Conservation (phyloP, 768 basidiomycete species). For the Dentipellis sp. region DNA sequence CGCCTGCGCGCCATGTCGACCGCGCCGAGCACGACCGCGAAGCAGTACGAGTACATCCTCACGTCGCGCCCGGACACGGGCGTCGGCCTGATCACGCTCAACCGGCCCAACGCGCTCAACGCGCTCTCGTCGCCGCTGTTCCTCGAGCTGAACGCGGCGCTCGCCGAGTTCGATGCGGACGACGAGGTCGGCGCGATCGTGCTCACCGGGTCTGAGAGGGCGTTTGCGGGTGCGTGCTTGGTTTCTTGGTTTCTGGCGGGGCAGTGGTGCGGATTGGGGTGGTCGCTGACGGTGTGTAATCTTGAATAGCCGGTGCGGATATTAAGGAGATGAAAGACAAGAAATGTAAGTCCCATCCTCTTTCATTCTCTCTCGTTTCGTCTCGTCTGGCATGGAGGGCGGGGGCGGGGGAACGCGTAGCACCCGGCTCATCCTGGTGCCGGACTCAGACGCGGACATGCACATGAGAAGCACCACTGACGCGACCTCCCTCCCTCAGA, state of each 20-base stretch:
- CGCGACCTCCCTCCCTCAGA: constrained; percentile 45
- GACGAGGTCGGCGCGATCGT: constrained; percentile 74
- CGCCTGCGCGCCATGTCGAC: background rate
- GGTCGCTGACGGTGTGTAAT: background rate
- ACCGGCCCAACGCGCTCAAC: constrained; percentile 85
- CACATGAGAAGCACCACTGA: no score
- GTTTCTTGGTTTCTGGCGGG: no score
- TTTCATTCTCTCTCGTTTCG: no score
- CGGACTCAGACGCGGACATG: no score
- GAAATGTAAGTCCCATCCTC: constrained; percentile 63
- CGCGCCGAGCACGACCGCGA: constrained; percentile 34
- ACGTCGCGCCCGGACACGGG: constrained; percentile 57
- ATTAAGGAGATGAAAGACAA: constrained; percentile 99
- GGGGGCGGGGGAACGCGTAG: no score
- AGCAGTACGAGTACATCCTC: constrained; percentile 55
- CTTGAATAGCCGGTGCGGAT: constrained; percentile 76
- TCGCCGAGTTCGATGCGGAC: constrained; percentile 49
- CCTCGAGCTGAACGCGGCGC: constrained; percentile 68
- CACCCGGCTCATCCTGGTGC: no score
- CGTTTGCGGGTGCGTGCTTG: constrained; percentile 79
- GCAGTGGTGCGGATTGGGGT: background rate
- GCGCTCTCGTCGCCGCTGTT: constrained; percentile 79
- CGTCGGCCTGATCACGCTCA: constrained; percentile 75
- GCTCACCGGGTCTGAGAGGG: constrained; percentile 84
- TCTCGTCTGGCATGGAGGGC: no score